A percentile compares a stretch with the other conserved stretches of the same genome.
These are phyloP conservation scores for Alternaria viburni DNA, from an alignment of 2,329 filamentous ascomycete species.

Conservation along the genomic window DNA sequence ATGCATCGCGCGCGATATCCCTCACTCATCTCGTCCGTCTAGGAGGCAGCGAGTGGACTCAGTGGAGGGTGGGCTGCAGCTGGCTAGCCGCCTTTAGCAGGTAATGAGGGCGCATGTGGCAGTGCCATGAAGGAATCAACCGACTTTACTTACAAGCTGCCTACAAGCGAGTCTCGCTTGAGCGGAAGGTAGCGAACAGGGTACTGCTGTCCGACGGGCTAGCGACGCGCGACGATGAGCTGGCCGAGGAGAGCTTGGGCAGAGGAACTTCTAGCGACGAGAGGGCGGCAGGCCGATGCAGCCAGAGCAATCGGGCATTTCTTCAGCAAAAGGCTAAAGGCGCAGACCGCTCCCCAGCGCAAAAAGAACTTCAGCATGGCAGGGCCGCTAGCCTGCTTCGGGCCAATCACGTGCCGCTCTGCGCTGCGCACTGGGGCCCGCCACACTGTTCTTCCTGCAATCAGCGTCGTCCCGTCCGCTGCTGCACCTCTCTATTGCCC, in stretches of 20 bases:
- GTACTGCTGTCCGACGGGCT: neutral
- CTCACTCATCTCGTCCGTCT: neutral
- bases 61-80: neutral
- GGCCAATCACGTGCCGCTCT: constrained; percentile 8
- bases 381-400: neutral
- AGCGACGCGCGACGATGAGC: neutral
- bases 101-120: constrained; percentile 30
- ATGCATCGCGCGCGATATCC: neutral
- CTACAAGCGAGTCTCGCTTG: constrained; percentile 25
- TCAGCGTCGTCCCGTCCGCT: constrained; percentile 18
- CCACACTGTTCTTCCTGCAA: constrained; percentile 23
- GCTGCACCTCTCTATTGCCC: constrained; percentile 8
- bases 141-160: constrained; percentile 14
- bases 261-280: neutral
- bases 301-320: neutral
- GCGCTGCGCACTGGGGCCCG: neutral
- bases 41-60: neutral
- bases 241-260: neutral
- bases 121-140: constrained; percentile 17
- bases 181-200: constrained; percentile 15
- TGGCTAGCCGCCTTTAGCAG: constrained; percentile 32
- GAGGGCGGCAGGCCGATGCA: neutral
- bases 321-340: neutral
- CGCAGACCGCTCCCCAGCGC: constrained; percentile 1
- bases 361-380: constrained; percentile 1